These are phyloP conservation scores for Tuber indicum DNA, from an alignment of 495 filamentous ascomycete genomes.

Conservation along the genomic window DNA sequence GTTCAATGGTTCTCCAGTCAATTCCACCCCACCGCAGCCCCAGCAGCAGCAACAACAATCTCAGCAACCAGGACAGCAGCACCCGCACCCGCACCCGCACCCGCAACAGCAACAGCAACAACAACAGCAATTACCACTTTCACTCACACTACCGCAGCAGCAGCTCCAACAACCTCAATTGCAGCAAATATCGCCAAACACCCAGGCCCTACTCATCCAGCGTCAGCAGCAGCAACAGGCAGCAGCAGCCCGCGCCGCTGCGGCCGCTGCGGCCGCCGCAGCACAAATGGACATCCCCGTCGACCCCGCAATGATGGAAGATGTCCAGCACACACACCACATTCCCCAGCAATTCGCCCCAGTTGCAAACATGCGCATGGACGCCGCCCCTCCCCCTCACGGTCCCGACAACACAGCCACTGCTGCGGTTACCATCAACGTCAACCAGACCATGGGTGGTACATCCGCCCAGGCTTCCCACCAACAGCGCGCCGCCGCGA, in stretches of 20 bases:
- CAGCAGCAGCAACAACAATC: constrained; percentile 7
- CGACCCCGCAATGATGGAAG: constrained; percentile 42
- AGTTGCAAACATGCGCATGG: constrained; percentile 28
- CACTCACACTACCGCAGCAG: constrained; percentile 6
- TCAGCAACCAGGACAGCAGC: constrained; percentile 18
- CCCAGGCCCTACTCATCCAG: constrained; percentile 2
- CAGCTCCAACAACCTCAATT: constrained; percentile 16
- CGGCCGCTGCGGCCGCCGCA: constrained; percentile 32
- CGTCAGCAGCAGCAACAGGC: constrained; percentile 7
- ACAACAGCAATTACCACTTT: constrained; percentile 13
- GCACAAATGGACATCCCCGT: constrained; percentile 40
- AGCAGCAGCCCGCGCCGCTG: constrained; percentile 29
- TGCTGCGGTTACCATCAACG: constrained; percentile 10
- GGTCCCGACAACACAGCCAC: constrained; percentile 15
- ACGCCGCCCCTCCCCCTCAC: neutral
- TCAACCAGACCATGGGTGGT: neutral
- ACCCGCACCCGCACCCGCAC: constrained; percentile 26
- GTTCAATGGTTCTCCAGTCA: constrained; percentile 18
- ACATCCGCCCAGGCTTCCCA: constrained; percentile 4
- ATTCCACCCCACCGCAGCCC: constrained; percentile 4
- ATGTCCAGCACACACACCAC: constrained; percentile 37
- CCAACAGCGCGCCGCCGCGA: constrained; percentile 32
- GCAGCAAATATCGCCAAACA: constrained; percentile 7
- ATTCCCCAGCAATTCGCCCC: constrained; percentile 30
- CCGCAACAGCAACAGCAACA: constrained; percentile 17